Evolutionary conservation across 768 basidiomycete species (phyloP).

Genomic region (Collybiopsis luxurians): DNA sequence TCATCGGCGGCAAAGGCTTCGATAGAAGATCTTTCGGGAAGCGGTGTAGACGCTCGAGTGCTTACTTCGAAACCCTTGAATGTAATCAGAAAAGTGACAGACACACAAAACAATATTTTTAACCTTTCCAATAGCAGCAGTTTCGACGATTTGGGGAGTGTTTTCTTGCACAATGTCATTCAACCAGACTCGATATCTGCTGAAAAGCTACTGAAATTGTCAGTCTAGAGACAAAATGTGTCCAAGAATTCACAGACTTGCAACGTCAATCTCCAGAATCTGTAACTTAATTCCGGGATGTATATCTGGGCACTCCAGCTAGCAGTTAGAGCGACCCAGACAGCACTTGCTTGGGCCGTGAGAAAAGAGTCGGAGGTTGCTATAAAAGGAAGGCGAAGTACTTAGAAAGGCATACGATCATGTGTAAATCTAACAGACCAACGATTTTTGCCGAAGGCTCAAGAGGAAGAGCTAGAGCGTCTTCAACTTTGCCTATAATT

Average conservation of each 20-base stretch:
- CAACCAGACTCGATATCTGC: constrained; percentile 81
- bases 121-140: constrained; percentile 30
- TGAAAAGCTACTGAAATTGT: constrained; percentile 56
- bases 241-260: constrained; percentile 57
- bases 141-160: constrained; percentile 15
- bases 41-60: constrained; percentile 48
- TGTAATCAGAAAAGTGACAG: not conserved
- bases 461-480: constrained; percentile 42
- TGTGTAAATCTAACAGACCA: no score
- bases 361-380: constrained; percentile 30
- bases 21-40: constrained; percentile 45
- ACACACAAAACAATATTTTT: constrained; percentile 9
- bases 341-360: constrained; percentile 62
- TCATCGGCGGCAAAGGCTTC: constrained; percentile 67
- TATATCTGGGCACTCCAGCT: constrained; percentile 90
- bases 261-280: constrained; percentile 90
- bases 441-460: not conserved
- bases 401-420: no score
- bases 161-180: constrained; percentile 44
- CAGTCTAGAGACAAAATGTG: constrained; percentile 1
- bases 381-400: no score
- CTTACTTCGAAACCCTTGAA: constrained; percentile 18
- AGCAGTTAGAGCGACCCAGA: constrained; percentile 69
- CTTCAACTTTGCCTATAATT: constrained; percentile 76
- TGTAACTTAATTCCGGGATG: constrained; percentile 75